Evolutionary conservation across 164 flowering plant genomes (phyloP).

Genomic region (Tinospora cordifolia): DNA sequence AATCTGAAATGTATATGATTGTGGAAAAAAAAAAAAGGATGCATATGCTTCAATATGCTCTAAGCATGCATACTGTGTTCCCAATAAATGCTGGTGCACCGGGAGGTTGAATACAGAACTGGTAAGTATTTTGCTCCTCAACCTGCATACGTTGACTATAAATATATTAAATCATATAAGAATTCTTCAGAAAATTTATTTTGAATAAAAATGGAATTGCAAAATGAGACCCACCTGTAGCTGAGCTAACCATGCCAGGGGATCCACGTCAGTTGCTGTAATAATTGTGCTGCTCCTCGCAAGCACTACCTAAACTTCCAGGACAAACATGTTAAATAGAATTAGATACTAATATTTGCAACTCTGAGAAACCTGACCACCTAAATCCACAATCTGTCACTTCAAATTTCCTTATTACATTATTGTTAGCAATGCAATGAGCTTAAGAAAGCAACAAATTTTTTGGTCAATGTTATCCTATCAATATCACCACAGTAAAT

Average conservation of each 20-base stretch:
- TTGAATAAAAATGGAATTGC: not conserved
- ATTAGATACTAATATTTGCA: not conserved
- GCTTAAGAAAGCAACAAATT: not conserved
- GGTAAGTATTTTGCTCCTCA: slow-evolving; percentile 78
- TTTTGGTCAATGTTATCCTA: not conserved
- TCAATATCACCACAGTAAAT: too few species aligned
- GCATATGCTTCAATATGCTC: not conserved
- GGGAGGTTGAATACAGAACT: slow-evolving; percentile 91
- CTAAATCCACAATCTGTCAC: not conserved
- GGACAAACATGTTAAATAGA: slow-evolving; percentile 8
- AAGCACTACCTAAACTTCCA: slow-evolving; percentile 69
- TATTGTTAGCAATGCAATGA: too few species aligned
- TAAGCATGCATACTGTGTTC: slow-evolving; percentile 56
- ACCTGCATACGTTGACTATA: slow-evolving; percentile 29
- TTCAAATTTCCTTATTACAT: not conserved
- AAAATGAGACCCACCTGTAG: slow-evolving; percentile 70
- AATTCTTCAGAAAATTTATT: not conserved
- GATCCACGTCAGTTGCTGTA: slow-evolving; percentile 60
- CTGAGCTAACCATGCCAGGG: slow-evolving; percentile 65
- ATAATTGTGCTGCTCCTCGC: slow-evolving; percentile 73
- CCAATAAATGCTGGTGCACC: slow-evolving; percentile 86
- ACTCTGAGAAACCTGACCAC: not conserved
- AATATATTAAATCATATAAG: not conserved
- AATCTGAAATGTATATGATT: not conserved
- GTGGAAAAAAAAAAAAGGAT: slow-evolving; percentile 4